These are phyloP conservation scores for Calocybe cyanea DNA, from an alignment of 768 basidiomycete species.

Conservation along the genomic window DNA sequence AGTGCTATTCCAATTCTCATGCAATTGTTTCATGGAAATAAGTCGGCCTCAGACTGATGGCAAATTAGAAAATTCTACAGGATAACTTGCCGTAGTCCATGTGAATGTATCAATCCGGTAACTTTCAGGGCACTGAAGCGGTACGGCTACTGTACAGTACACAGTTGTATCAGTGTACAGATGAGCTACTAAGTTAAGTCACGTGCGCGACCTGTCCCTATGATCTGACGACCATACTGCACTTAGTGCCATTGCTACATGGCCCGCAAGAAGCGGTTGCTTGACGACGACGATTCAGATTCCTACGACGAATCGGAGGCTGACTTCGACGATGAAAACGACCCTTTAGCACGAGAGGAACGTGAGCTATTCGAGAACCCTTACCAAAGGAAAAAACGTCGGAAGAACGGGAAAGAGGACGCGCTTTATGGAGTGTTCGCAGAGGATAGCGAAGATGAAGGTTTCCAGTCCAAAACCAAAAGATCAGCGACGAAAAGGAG, in stretches of 20 bases:
- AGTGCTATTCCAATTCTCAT: conserved; percentile 3
- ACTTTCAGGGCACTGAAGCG: too few relatives aligned
- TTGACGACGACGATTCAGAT: conserved; percentile 69
- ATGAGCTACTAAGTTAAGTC: too few relatives aligned
- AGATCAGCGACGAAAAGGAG: conserved; percentile 35
- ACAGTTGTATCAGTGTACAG: too few relatives aligned
- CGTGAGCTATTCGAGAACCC: conserved; percentile 75
- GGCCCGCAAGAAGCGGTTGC: conserved; percentile 72
- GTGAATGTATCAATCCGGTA: too few relatives aligned
- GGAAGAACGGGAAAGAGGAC: conserved; percentile 65
- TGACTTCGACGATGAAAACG: conserved; percentile 42
- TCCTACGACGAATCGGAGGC: conserved; percentile 58
- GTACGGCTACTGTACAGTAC: too few relatives aligned
- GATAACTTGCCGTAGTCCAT: too few relatives aligned
- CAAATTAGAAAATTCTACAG: too few relatives aligned
- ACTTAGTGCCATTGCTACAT: conserved; percentile 30
- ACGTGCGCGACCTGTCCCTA: too few relatives aligned
- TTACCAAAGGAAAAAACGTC: conserved; percentile 65
- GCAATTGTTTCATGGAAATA: conserved; percentile 4
- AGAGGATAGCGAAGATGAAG: conserved; percentile 67
- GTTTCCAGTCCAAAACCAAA: conserved; percentile 20
- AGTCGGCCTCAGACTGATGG: not conserved
- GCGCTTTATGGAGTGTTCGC: conserved; percentile 76
- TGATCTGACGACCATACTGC: too few relatives aligned
- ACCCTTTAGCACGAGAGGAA: conserved; percentile 68